A percentile compares a stretch with the other conserved stretches of the same genome.
These are phyloP conservation scores for Mediolabrus comicus DNA, from an alignment of 108 stramenopile species.

Conservation along the genomic window DNA sequence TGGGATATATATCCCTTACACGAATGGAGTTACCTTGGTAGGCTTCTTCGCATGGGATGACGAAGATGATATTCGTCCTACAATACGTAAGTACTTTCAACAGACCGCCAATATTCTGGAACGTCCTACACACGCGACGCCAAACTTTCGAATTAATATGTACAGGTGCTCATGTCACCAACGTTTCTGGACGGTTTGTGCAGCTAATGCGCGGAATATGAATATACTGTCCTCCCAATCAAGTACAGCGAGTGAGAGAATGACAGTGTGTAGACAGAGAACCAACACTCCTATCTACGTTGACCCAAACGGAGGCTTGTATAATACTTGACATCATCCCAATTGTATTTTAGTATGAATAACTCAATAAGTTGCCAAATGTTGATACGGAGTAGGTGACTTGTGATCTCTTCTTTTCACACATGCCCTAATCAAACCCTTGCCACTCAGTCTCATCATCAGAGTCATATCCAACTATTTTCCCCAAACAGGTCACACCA, in stretches of 20 bases:
- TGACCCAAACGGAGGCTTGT: too few species aligned
- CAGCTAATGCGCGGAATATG: too few species aligned
- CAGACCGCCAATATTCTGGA: neutral
- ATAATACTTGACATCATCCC: too few species aligned
- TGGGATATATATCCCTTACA: neutral
- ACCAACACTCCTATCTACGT: too few species aligned
- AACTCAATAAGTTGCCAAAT: too few species aligned
- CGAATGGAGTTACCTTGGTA: neutral
- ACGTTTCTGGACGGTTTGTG: too few species aligned
- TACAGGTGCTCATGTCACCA: neutral
- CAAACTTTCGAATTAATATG: neutral
- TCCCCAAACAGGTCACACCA: conserved; percentile 27
- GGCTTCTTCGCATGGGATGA: neutral
- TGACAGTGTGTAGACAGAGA: too few species aligned
- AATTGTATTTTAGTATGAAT: too few species aligned
- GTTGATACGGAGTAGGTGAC: too few species aligned
- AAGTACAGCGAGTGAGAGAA: too few species aligned
- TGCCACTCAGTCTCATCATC: conserved; percentile 48
- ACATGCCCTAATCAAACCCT: conserved; percentile 28
- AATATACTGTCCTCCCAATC: too few species aligned
- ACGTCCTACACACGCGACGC: neutral
- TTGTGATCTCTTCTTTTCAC: too few species aligned
- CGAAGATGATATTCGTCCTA: neutral
- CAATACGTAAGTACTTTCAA: neutral
- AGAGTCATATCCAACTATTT: conserved; percentile 36